Conservation (phyloP, 2,329 filamentous ascomycete species). For the Microthyrium microscopicum region DNA sequence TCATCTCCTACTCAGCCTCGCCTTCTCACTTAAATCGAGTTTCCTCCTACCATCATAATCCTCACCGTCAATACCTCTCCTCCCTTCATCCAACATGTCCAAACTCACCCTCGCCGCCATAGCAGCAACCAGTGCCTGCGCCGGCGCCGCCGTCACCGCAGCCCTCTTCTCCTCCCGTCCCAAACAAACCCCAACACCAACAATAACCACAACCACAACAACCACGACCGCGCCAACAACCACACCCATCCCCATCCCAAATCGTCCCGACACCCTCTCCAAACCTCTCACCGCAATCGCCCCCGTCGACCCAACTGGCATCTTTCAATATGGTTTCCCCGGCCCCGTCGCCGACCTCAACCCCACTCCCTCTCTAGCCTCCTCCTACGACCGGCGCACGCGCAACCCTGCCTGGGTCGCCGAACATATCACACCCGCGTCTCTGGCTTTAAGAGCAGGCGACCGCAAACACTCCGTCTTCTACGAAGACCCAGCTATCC, state of each 20-base stretch:
- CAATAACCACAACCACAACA: conserved; percentile 15
- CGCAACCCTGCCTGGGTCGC: conserved; percentile 84
- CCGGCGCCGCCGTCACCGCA: conserved; percentile 32
- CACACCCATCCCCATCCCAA: conserved; percentile 13
- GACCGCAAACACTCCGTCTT: conserved; percentile 77
- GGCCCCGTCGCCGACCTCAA: conserved; percentile 77
- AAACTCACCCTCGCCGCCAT: conserved; percentile 33
- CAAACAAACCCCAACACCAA: conserved; percentile 13
- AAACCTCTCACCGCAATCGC: conserved; percentile 11
- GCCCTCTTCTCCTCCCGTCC: conserved; percentile 25
- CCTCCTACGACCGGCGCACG: conserved; percentile 75
- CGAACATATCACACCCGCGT: conserved; percentile 88
- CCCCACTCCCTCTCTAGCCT: conserved; percentile 58
- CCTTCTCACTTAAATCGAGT: neutral
- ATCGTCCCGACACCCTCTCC: conserved; percentile 13
- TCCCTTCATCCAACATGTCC: conserved; percentile 22
- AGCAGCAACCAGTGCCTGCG: conserved; percentile 30
- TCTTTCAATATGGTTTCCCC: conserved; percentile 57
- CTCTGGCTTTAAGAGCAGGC: conserved; percentile 55
- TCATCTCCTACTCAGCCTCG: neutral
- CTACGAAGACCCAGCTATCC: conserved; percentile 63
- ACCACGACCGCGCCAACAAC: conserved; percentile 21
- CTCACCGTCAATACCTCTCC: neutral
- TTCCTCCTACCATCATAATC: neutral
- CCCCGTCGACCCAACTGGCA: conserved; percentile 31